Evolutionary conservation across 202 grass and related monocot genomes (phyloP).

Genomic region (Setaria italica): DNA sequence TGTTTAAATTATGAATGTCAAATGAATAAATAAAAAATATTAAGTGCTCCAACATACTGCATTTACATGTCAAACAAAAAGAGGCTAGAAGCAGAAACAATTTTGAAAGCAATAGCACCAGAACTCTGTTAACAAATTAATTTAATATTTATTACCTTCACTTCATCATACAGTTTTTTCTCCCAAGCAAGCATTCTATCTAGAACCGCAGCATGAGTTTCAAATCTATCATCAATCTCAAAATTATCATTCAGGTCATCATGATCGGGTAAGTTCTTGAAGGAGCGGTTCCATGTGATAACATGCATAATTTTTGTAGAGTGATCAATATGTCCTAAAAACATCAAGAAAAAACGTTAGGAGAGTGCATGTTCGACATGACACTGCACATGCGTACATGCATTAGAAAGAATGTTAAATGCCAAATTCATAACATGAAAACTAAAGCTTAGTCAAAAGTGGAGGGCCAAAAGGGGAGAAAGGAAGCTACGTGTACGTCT

Average conservation of each 20-base stretch:
- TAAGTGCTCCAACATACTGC: neutral
- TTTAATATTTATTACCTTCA: conserved; percentile 70
- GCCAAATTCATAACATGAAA: conserved; percentile 26
- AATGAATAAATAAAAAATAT: conserved; percentile 14
- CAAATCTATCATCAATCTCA: conserved; percentile 65
- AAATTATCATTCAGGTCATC: conserved; percentile 66
- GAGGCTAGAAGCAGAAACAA: neutral
- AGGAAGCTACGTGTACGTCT: neutral
- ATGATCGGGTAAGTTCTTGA: conserved; percentile 74
- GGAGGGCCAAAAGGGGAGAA: neutral
- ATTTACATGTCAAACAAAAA: conserved; percentile 13
- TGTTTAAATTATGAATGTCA: neutral
- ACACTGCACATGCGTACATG: neutral
- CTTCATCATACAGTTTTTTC: conserved; percentile 94
- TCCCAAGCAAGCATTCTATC: conserved; percentile 99
- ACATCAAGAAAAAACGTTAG: conserved; percentile 31
- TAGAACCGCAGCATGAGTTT: conserved; percentile 89
- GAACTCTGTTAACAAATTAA: conserved; percentile 25
- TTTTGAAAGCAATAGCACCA: conserved; percentile 21
- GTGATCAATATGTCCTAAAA: conserved; percentile 88
- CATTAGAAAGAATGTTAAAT: conserved; percentile 22
- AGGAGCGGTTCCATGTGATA: conserved; percentile 96
- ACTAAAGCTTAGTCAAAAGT: conserved; percentile 15
- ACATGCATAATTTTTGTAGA: conserved; percentile 94
- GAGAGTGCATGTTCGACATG: conserved; percentile 6